Conservation (phyloP, 225 moss, liverwort and hornwort genomes). For the Neckera pumila region DNA sequence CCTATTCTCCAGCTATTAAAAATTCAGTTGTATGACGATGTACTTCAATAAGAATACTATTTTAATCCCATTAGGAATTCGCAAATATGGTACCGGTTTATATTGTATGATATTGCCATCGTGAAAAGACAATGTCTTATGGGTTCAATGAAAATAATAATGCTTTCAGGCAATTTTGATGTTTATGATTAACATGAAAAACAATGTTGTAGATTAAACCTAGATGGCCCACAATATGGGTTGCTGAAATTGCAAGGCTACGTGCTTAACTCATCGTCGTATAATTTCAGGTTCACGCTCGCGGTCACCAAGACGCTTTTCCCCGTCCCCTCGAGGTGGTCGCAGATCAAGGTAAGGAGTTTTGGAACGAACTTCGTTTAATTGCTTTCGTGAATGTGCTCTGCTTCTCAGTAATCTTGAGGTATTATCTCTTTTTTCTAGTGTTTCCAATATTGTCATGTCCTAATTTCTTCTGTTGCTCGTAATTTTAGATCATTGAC, state of each 20-base stretch:
- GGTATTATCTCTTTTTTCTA: not conserved
- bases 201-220: not conserved
- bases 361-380: not conserved
- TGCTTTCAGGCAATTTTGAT: not conserved
- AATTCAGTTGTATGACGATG: not conserved
- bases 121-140: not conserved
- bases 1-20: not conserved
- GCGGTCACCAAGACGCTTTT: conserved; percentile 41
- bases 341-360: conserved; percentile 35
- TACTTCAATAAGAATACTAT: not conserved
- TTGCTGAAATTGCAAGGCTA: not conserved
- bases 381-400: not conserved
- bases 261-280: not conserved
- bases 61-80: not conserved
- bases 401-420: too few species aligned
- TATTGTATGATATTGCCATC: too few species aligned
- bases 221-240: not conserved
- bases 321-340: conserved; percentile 49
- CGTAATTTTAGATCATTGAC: conserved; percentile 27
- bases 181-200: not conserved
- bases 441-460: not conserved
- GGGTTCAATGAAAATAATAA: not conserved
- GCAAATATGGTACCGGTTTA: not conserved
- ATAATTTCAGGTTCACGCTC: conserved; percentile 36
- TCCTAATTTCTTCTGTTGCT: not conserved